phyloP scores from a whole-genome alignment of 139 green algal genomes.

The Penium margaritaceum region DNA sequence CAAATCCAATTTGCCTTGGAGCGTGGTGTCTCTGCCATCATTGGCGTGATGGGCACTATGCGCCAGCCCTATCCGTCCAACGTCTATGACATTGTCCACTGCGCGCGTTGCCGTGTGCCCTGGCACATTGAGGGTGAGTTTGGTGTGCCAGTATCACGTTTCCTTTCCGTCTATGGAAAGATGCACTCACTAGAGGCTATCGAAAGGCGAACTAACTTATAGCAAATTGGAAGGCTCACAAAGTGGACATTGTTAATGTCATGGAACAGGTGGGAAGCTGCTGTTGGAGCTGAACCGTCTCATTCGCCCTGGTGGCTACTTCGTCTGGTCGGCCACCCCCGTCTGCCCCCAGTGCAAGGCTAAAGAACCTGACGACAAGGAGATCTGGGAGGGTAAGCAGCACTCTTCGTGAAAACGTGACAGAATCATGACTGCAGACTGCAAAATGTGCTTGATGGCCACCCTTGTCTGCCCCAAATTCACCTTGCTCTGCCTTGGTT shows the following conservation, averaged over 20 bases:
- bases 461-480: no score
- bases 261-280: slow-evolving; percentile 30
- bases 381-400: slow-evolving; percentile 29
- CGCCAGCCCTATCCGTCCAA: slow-evolving; percentile 32
- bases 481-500: not conserved
- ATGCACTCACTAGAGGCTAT: no score
- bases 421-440: no score
- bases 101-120: slow-evolving; percentile 23
- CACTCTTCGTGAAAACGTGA: no score
- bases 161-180: no score
- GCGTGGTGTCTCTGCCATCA: slow-evolving; percentile 20
- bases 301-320: slow-evolving; percentile 32
- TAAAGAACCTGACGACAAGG: not conserved
- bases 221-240: no score
- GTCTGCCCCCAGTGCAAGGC: slow-evolving; percentile 15
- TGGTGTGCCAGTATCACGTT: slow-evolving; percentile 20
- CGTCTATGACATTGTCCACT: slow-evolving; percentile 37
- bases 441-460: no score
- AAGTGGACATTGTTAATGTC: no score
- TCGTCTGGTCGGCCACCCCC: slow-evolving; percentile 30
- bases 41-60: slow-evolving; percentile 35
- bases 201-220: no score
- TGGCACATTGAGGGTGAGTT: slow-evolving; percentile 32
- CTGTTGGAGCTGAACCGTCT: slow-evolving; percentile 38
- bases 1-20: slow-evolving; percentile 35